Base-by-base conservation (phyloP, 148 eudicot species). In the Nepenthes mirabilis region DNA sequence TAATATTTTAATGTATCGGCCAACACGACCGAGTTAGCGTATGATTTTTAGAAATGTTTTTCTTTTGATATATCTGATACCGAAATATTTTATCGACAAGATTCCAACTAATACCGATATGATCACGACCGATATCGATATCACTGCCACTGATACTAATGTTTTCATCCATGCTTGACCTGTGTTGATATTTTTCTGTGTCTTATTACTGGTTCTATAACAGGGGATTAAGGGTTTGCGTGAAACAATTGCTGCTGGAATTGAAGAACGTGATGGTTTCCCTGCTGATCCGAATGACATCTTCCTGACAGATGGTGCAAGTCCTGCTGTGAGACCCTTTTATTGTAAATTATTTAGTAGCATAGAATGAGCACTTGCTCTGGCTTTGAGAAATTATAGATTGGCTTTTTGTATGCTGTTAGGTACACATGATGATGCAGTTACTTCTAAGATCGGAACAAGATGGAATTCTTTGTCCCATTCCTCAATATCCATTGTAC, bases 361-460 rank as follows among this genome's bases (percentile, higher is more conserved):
- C 35, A 33, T 6, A 23, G 1, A 35, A 14, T 13, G 12, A 58
- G 2, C 52, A 32, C 14, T 34, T 1, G 7, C 11, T 12, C 56
- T 13, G 9, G 9, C 10, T 14, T n/a, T 36, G 33, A 14, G 32
- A 35, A 36, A 14, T 37, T 57, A 34, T n/a, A 9, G 2, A 7
- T 65, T 36, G 57, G 34, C 33, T 13, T 33, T 50, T 58, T 47
- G 3, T 52, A 37, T 67, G 56, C 5, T 55, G 14, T 64, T 71
- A 88, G 96, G 96, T 88, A 49, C 98, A 93, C 71, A 86, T 88
- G 96, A 88, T 93, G 95, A 88, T 93, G 96, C 98, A 88, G 70
- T 70, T 93, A 65, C 65, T 93, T 68, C 58, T 88, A 60, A 71
- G 91, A 64, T 88, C 98, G 37, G 86, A 85, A 78, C 75, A 86